phyloP scores from a whole-genome alignment of 768 basidiomycete genomes.

The Leccinum sublutescens region DNA sequence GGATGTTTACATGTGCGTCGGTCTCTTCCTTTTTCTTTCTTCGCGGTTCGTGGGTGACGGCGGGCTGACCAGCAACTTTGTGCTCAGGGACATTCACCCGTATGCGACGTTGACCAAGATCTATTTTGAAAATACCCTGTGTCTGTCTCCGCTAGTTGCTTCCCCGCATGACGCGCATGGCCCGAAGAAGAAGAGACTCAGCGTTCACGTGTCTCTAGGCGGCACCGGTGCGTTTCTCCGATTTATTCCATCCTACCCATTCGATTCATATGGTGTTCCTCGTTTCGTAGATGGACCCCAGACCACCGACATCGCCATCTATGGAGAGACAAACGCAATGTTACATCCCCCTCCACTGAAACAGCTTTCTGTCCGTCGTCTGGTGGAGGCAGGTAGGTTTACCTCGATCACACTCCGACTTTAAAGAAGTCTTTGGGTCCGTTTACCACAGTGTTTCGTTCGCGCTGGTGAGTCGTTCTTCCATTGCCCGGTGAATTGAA shows the following conservation, averaged over 20 bases:
- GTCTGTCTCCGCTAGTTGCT: constrained; percentile 40
- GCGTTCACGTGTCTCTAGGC: constrained; percentile 67
- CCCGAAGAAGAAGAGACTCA: constrained; percentile 43
- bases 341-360: constrained; percentile 31
- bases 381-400: constrained; percentile 27
- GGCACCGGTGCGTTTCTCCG: constrained; percentile 48
- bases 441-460: constrained; percentile 41
- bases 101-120: constrained; percentile 55
- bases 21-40: too few species aligned
- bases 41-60: neutral
- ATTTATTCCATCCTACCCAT: neutral
- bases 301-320: constrained; percentile 64
- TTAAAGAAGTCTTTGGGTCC: constrained; percentile 39
- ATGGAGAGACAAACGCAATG: constrained; percentile 35
- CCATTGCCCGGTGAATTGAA: neutral
- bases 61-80: neutral
- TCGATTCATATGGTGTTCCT: neutral
- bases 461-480: constrained; percentile 35
- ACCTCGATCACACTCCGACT: constrained; percentile 37
- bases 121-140: constrained; percentile 73
- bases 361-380: constrained; percentile 34
- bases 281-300: constrained; percentile 56
- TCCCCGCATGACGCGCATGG: constrained; percentile 22
- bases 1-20: constrained; percentile 40
- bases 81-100: constrained; percentile 66